phyloP scores from a whole-genome alignment of 2,329 filamentous ascomycete species.

The Aspergillus niger region DNA sequence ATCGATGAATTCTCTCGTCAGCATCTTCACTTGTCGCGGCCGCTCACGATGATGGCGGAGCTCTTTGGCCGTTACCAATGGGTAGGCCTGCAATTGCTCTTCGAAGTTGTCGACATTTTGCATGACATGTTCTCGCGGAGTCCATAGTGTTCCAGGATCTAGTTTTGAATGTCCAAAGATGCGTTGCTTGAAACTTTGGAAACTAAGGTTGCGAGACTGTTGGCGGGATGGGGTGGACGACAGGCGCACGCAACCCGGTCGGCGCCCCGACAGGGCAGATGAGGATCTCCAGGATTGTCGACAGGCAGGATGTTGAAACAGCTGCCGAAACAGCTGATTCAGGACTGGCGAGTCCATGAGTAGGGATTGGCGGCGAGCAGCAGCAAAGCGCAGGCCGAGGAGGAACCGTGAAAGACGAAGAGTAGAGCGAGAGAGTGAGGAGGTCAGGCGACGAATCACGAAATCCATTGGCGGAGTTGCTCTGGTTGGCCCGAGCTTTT shows the following conservation, averaged over 20 bases:
- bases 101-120: conserved; percentile 56
- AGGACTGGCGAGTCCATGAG: conserved; percentile 80
- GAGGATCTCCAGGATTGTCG: conserved; percentile 52
- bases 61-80: conserved; percentile 80
- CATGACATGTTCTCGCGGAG: too few species aligned
- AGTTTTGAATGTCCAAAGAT: too few species aligned
- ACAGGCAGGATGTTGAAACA: conserved; percentile 75
- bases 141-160: too few species aligned
- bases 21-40: conserved; percentile 90
- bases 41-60: conserved; percentile 72
- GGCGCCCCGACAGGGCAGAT: conserved; percentile 26
- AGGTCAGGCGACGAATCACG: conserved; percentile 20
- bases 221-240: conserved; percentile 27
- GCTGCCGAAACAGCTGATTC: conserved; percentile 77
- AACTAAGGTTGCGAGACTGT: conserved; percentile 31
- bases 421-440: conserved; percentile 19
- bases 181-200: too few species aligned
- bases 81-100: conserved; percentile 79
- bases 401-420: conserved; percentile 7
- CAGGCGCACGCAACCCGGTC: conserved; percentile 23
- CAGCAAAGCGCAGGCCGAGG: conserved; percentile 8
- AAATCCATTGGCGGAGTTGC: conserved; percentile 20
- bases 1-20: conserved; percentile 96
- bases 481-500: conserved; percentile 43
- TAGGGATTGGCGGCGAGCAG: conserved; percentile 9